Evolutionary conservation across 208 protist species (phyloP).

Genomic region (Acanthamoeba lenticulata): DNA sequence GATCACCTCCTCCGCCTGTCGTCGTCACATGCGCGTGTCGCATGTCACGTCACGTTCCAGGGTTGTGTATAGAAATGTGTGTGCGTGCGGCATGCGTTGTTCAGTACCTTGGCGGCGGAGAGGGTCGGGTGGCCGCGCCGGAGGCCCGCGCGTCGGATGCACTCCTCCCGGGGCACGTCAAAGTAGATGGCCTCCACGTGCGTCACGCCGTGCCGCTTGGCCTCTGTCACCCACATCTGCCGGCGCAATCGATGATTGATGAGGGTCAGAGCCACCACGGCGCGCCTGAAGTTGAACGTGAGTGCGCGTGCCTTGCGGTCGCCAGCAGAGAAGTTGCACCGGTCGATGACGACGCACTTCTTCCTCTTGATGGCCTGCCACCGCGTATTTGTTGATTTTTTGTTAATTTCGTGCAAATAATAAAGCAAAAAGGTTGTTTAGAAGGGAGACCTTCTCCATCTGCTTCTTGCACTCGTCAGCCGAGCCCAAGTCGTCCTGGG

Average conservation of each 20-base stretch:
- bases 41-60: background rate
- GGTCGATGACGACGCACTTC: conserved; percentile 23
- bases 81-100: background rate
- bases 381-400: no score
- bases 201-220: background rate
- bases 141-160: background rate
- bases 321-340: conserved; percentile 25
- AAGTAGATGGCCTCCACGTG: conserved; percentile 35
- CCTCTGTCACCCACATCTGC: conserved; percentile 47
- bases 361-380: conserved; percentile 2
- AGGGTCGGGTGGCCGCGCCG: background rate
- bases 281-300: no score
- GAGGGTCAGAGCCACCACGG: background rate
- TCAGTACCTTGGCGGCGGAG: conserved; percentile 7
- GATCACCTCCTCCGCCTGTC: conserved; percentile 33
- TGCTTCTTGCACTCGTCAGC: conserved; percentile 38
- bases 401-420: no score
- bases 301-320: background rate
- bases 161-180: conserved; percentile 39
- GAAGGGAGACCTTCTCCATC: background rate
- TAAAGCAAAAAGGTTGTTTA: background rate
- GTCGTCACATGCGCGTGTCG: background rate
- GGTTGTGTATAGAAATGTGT: background rate
- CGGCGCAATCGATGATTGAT: background rate
- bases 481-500: conserved; percentile 32